These are phyloP conservation scores for Myxozyma melibiosi DNA, from an alignment of 805 yeast genomes.

Conservation along the genomic window DNA sequence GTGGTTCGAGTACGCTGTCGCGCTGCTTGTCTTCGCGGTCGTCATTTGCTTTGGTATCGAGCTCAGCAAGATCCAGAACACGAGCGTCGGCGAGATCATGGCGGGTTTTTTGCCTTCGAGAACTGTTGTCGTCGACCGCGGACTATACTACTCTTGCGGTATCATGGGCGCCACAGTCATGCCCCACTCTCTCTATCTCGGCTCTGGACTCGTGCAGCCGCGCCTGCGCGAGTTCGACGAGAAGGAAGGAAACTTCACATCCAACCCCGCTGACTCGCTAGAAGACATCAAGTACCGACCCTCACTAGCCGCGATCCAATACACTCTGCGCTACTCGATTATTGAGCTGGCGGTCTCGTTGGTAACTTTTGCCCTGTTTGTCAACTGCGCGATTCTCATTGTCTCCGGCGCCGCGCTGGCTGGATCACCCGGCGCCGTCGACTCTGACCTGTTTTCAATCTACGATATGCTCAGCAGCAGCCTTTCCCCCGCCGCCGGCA, in stretches of 20 bases:
- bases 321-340: slow-evolving; percentile 71
- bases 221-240: slow-evolving; percentile 78
- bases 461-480: slow-evolving; percentile 61
- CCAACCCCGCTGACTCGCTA: slow-evolving; percentile 39
- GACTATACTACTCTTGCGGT: slow-evolving; percentile 78
- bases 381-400: slow-evolving; percentile 79
- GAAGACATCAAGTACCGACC: slow-evolving; percentile 58
- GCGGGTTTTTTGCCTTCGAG: slow-evolving; percentile 65
- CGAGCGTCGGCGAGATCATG: slow-evolving; percentile 58
- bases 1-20: slow-evolving; percentile 79
- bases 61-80: slow-evolving; percentile 62
- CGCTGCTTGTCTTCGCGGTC: slow-evolving; percentile 74
- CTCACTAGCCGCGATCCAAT: slow-evolving; percentile 67
- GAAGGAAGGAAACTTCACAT: slow-evolving; percentile 59
- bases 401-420: slow-evolving; percentile 80
- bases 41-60: slow-evolving; percentile 84
- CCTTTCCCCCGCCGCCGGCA: slow-evolving; percentile 77
- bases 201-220: slow-evolving; percentile 87
- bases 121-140: slow-evolving; percentile 58
- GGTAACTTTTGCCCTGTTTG: slow-evolving; percentile 79
- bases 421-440: slow-evolving; percentile 62
- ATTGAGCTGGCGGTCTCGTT: slow-evolving; percentile 70
- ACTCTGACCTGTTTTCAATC: slow-evolving; percentile 81
- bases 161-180: slow-evolving; percentile 91
- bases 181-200: slow-evolving; percentile 90